Base-by-base conservation (phyloP, 1,284 basidiomycete species). In the Ustilago tritici region DNA sequence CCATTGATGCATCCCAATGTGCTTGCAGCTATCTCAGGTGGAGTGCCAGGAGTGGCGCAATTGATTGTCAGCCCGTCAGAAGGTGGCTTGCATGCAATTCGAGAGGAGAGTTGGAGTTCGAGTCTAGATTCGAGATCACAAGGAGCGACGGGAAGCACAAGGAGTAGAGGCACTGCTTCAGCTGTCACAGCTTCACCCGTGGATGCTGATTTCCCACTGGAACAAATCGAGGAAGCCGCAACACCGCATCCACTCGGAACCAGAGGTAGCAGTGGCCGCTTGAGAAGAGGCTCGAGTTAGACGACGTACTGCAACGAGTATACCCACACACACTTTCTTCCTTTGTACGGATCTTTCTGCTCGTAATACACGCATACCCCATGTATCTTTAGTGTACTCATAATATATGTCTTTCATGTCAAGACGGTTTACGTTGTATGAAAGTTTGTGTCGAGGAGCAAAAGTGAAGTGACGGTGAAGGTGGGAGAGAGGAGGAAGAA, bases 21-120 rank as follows among this genome's bases (percentile, higher is more conserved):
- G 9, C 50, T 65, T 12, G 61, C 61, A 9, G 65, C 66, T 6
- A 60, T 63, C 34, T 47, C 41, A 11, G 28, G 28, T 2, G 67
- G 61, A 1, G 57, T 70, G 43, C 61, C 62, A 1, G 61, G 61
- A 14, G 56, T 62, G 36, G 58, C 14, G 28, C 57, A 76, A 54
- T 41, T 78, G 14, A 63, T 67, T 10, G 65, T 72, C 31, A 72
- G 69, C 50, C 74, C 77, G 2, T 70, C 69, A 23, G 73, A 77
- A 41, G 74, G 77, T 15, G 74, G 74, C 1, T 57, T 79, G 19
- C 76, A 78, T 6, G 74, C 79, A 35, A 81, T 81, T 41, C 65
- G 76, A 19, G 79, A 81, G 55, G 79, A 81, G 36, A 75, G 70
- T 56, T 78, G 76, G 78, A 69, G 64, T 34, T 75, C 67, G 31